A percentile compares a stretch with the other conserved stretches of the same genome.
Evolutionary conservation across 208 protist species (phyloP).

Genomic region (Leishmania mexicana): DNA sequence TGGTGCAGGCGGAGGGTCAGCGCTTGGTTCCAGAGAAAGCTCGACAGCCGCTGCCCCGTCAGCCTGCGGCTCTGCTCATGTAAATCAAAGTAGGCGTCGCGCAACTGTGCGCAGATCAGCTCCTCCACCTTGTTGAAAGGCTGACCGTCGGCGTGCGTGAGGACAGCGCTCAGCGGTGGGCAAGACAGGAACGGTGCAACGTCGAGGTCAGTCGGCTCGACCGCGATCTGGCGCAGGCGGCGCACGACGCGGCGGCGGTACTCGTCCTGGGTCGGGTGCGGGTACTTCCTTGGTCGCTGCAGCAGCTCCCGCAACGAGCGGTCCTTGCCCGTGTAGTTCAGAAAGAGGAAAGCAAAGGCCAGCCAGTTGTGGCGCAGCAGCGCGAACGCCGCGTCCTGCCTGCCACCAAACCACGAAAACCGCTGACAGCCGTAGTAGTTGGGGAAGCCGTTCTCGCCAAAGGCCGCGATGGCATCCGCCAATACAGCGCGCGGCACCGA

Average conservation of each 20-base stretch:
- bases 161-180: slow-evolving; percentile 46
- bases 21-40: slow-evolving; percentile 88
- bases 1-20: slow-evolving; percentile 79
- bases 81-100: slow-evolving; percentile 82
- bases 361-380: slow-evolving; percentile 86
- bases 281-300: slow-evolving; percentile 83
- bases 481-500: slow-evolving; percentile 41
- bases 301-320: slow-evolving; percentile 79
- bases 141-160: slow-evolving; percentile 27
- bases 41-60: slow-evolving; percentile 77
- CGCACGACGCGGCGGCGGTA: slow-evolving; percentile 81
- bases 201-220: slow-evolving; percentile 79
- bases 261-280: slow-evolving; percentile 77
- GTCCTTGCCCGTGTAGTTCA: slow-evolving; percentile 74
- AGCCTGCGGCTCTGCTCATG: slow-evolving; percentile 58
- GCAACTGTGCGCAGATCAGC: slow-evolving; percentile 67
- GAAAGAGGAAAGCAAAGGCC: slow-evolving; percentile 86
- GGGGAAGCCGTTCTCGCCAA: slow-evolving; percentile 71
- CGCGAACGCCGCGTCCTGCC: slow-evolving; percentile 75
- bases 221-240: slow-evolving; percentile 60
- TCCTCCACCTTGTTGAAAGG: slow-evolving; percentile 30
- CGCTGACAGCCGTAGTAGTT: slow-evolving; percentile 92
- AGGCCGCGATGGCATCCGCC: slow-evolving; percentile 50
- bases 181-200: slow-evolving; percentile 67
- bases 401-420: slow-evolving; percentile 88